These are phyloP conservation scores for Limonium bicolor DNA, from an alignment of 148 eudicot species.

Conservation along the genomic window DNA sequence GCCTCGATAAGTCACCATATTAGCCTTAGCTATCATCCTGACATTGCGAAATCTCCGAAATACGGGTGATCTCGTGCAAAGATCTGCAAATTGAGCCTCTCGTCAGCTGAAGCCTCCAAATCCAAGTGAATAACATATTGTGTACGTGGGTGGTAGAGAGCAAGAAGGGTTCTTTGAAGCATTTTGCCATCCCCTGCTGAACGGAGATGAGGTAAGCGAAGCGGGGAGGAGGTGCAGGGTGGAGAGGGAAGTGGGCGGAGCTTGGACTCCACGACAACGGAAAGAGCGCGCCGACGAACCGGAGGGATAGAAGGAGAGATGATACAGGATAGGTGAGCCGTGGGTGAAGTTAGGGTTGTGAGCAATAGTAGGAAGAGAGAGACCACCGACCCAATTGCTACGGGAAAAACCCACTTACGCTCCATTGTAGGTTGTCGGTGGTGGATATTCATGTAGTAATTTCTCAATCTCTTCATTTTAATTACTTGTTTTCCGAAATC, in stretches of 20 bases:
- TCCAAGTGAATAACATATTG: constrained; percentile 90
- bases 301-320: constrained; percentile 13
- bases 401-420: constrained; percentile 53
- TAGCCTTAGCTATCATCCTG: constrained; percentile 79
- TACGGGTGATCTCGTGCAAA: constrained; percentile 58
- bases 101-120: constrained; percentile 93
- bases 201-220: constrained; percentile 59
- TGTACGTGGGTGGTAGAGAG: constrained; percentile 94
- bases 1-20: constrained; percentile 93
- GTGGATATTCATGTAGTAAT: constrained; percentile 29
- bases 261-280: constrained; percentile 58
- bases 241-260: constrained; percentile 21
- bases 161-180: constrained; percentile 46
- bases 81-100: constrained; percentile 66
- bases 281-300: constrained; percentile 18
- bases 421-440: constrained; percentile 21
- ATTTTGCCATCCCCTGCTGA: constrained; percentile 60
- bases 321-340: constrained; percentile 22
- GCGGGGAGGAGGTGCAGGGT: constrained; percentile 23
- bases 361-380: constrained; percentile 45
- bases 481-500: too few species aligned
- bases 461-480: constrained; percentile 55
- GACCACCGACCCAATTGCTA: constrained; percentile 37
- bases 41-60: constrained; percentile 79
- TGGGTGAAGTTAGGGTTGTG: constrained; percentile 44